Evolutionary conservation across 2,329 filamentous ascomycete species (phyloP).

Genomic region (Aspergillus felis): DNA sequence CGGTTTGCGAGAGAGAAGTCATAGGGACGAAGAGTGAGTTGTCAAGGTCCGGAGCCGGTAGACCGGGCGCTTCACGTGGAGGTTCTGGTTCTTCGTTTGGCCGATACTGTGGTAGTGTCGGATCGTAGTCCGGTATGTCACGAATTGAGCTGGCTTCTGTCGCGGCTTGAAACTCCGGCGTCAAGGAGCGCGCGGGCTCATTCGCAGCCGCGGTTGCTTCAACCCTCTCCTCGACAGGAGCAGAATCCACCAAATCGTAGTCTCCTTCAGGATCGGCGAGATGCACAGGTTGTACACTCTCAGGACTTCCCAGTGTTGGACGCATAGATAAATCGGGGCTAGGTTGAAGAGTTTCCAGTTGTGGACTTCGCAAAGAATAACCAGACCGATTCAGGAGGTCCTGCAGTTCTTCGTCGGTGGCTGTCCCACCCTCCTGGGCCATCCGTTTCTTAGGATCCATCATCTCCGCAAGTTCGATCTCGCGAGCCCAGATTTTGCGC

Average conservation of each 20-base stretch:
- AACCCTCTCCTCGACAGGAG: conserved; percentile 17
- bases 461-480: conserved; percentile 38
- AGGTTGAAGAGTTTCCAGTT: conserved; percentile 14
- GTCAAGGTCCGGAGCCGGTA: not conserved
- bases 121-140: conserved; percentile 27
- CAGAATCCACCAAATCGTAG: conserved; percentile 11
- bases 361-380: conserved; percentile 30
- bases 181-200: conserved; percentile 1
- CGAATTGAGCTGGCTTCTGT: conserved; percentile 7
- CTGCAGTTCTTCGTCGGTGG: conserved; percentile 35
- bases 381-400: conserved; percentile 42
- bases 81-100: conserved; percentile 31
- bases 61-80: not conserved
- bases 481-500: conserved; percentile 52
- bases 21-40: not conserved
- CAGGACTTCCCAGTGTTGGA: conserved; percentile 5
- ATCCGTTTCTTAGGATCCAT: conserved; percentile 25
- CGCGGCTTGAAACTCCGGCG: conserved; percentile 3
- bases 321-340: conserved; percentile 24
- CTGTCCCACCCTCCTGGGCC: conserved; percentile 4
- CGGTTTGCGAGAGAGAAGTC: not conserved
- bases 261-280: conserved; percentile 19
- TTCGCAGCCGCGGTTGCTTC: conserved; percentile 5
- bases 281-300: conserved; percentile 20
- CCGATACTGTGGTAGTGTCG: conserved; percentile 46